Base-by-base conservation (phyloP, 73 alveolate species). In the Blepharisma stoltei region DNA sequence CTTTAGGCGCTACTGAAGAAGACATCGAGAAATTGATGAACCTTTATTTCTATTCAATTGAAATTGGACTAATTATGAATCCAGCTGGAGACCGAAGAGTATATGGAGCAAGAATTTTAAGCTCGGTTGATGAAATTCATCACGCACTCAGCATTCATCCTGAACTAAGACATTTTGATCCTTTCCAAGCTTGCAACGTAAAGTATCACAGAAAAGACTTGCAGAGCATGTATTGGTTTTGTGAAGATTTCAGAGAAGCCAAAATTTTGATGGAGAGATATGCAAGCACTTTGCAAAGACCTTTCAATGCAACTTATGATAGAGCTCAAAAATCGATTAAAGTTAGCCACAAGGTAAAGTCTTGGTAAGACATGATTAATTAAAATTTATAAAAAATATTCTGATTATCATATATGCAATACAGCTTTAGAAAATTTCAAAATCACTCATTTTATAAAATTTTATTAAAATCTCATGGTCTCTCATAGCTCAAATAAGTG, bases 91-190 rank as follows among this genome's bases (percentile, higher is more conserved):
- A 80, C 66, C 48, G 76, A 45, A 92, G 86, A 73, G 96, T 90
- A 20, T 89, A 85, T 54, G 97, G 97, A 6, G 97, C 97, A 0
- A 94, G 97, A 8, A 82, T 91, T 11, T 60, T 92, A 14, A 54
- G 90, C 27, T 80, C 93, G 69, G 84, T 89, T 25, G 95, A 92
- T 18, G 97, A 92, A 78, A 54, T 82, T 81, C 75, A 76, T 38
- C 67, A 78, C 71, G 87, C 87, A 9, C 54, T 79, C 48, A 21
- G 54, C 11, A 66, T 32, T 2, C 11, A 44, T n/a, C 76, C 76
- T 60, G 76, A 60, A 4, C 14, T 60, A n/a, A 60, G 76, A 60
- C 55, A 60, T 25, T 60, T 20, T 4, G 49, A 60, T 14, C 76
- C 76, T 11, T 37, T 25, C 41, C 55, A 60, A 60, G 76, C 76